Evolutionary conservation across 2,329 filamentous ascomycete genomes (phyloP).

Genomic region (Aspergillus eucalypticola): DNA sequence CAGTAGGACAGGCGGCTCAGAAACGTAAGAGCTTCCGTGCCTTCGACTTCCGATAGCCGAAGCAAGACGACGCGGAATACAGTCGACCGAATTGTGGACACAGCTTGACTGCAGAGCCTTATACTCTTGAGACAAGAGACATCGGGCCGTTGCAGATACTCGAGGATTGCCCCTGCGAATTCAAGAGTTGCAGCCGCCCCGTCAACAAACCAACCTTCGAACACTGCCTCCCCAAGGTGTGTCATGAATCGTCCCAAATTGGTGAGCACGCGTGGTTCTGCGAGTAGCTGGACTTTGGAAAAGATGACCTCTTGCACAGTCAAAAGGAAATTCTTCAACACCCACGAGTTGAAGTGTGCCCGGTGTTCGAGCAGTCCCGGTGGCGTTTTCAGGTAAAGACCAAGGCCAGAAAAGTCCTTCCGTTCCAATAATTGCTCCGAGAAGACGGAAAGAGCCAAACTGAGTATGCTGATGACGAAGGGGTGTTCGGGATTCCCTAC

Average conservation of each 20-base stretch:
- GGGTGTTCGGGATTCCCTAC: constrained; percentile 60
- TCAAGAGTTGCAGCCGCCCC: constrained; percentile 82
- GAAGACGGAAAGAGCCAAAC: constrained; percentile 77
- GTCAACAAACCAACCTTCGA: constrained; percentile 94
- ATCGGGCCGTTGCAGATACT: constrained; percentile 85
- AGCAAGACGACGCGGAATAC: constrained; percentile 79
- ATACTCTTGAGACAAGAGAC: constrained; percentile 81
- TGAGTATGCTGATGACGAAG: constrained; percentile 73
- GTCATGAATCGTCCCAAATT: constrained; percentile 80
- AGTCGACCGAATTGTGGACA: constrained; percentile 71
- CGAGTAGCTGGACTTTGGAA: constrained; percentile 68
- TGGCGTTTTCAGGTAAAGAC: constrained; percentile 81
- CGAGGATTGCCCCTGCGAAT: constrained; percentile 79
- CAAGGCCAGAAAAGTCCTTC: constrained; percentile 89
- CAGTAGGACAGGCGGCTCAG: constrained; percentile 89
- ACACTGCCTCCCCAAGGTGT: constrained; percentile 85
- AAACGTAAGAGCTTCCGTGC: constrained; percentile 67
- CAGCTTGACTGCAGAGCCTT: constrained; percentile 83
- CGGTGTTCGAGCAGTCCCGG: constrained; percentile 94
- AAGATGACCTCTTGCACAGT: constrained; percentile 71
- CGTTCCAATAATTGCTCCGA: constrained; percentile 79
- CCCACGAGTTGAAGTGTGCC: constrained; percentile 89
- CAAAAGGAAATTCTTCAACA: constrained; percentile 73
- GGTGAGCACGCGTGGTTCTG: constrained; percentile 79
- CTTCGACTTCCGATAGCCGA: constrained; percentile 79